Conservation (phyloP, 2,329 filamentous ascomycete genomes). For the Scedosporium dehoogii region DNA sequence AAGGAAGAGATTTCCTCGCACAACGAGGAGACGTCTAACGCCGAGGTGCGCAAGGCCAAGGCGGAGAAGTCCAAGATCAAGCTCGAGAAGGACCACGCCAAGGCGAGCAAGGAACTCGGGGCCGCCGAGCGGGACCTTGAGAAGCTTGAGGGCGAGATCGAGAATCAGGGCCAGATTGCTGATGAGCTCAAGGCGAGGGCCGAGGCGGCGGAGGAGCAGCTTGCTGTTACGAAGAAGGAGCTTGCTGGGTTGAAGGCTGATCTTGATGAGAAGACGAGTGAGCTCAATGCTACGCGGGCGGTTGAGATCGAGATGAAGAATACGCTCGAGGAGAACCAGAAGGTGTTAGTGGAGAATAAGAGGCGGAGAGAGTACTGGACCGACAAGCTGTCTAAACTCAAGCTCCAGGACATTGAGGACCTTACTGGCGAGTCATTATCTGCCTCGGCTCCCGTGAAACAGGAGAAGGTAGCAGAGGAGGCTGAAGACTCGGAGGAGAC, state of each 20-base stretch:
- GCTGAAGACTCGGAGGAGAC: slow-evolving; percentile 17
- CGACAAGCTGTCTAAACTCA: slow-evolving; percentile 77
- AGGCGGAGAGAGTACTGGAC: slow-evolving; percentile 78
- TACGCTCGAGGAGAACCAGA: slow-evolving; percentile 93
- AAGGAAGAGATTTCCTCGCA: slow-evolving; percentile 78
- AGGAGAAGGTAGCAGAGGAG: slow-evolving; percentile 16
- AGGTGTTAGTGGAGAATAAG: slow-evolving; percentile 76
- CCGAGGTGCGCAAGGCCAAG: slow-evolving; percentile 83
- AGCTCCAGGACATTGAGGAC: slow-evolving; percentile 71
- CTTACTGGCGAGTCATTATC: slow-evolving; percentile 32
- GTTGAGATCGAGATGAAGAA: slow-evolving; percentile 97
- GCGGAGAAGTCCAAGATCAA: slow-evolving; percentile 87
- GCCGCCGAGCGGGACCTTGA: slow-evolving; percentile 63
- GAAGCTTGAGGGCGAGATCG: slow-evolving; percentile 67
- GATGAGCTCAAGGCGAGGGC: slow-evolving; percentile 63
- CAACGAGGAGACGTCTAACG: slow-evolving; percentile 71
- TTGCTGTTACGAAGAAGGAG: slow-evolving; percentile 71
- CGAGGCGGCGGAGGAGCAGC: slow-evolving; percentile 70
- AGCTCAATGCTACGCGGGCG: slow-evolving; percentile 81
- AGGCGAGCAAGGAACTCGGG: slow-evolving; percentile 71
- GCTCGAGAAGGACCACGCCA: slow-evolving; percentile 71
- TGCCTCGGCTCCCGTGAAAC: slow-evolving; percentile 13
- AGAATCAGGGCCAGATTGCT: slow-evolving; percentile 65
- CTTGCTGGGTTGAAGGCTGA: slow-evolving; percentile 71
- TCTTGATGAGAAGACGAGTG: slow-evolving; percentile 73